Evolutionary conservation across 148 eudicot species (phyloP).

Genomic region (Amaranthus palmeri): DNA sequence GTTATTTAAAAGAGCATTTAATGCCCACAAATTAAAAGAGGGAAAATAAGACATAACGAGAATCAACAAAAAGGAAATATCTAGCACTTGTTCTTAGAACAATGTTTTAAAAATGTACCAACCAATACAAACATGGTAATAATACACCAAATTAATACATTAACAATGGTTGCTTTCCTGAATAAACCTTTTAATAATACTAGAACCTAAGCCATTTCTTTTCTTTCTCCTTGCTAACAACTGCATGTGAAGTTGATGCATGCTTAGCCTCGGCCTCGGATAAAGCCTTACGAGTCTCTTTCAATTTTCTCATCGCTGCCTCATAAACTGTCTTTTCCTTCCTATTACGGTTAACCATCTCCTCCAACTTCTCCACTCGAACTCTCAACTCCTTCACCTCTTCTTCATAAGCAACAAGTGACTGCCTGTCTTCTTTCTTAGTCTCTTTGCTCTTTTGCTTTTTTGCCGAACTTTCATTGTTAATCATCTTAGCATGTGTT

Average conservation of each 20-base stretch:
- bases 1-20: too few relatives aligned
- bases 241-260: slow-evolving; percentile 72
- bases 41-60: too few relatives aligned
- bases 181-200: background rate
- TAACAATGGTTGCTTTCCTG: background rate
- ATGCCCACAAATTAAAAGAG: too few relatives aligned
- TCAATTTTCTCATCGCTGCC: slow-evolving; percentile 75
- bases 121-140: too few relatives aligned
- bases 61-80: too few relatives aligned
- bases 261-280: slow-evolving; percentile 63
- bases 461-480: slow-evolving; percentile 35
- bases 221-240: slow-evolving; percentile 70
- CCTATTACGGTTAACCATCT: slow-evolving; percentile 73
- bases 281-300: slow-evolving; percentile 61
- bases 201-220: slow-evolving; percentile 92
- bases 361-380: slow-evolving; percentile 63
- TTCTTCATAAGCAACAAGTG: slow-evolving; percentile 70
- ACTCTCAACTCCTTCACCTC: slow-evolving; percentile 70
- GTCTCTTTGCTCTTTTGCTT: slow-evolving; percentile 41
- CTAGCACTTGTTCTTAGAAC: too few relatives aligned
- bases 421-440: slow-evolving; percentile 69
- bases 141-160: background rate
- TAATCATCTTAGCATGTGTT: slow-evolving; percentile 37
- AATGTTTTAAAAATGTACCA: too few relatives aligned
- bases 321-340: slow-evolving; percentile 82